Base-by-base conservation (phyloP, 257 asterid genomes). In the Fraxinus cuspidata region DNA sequence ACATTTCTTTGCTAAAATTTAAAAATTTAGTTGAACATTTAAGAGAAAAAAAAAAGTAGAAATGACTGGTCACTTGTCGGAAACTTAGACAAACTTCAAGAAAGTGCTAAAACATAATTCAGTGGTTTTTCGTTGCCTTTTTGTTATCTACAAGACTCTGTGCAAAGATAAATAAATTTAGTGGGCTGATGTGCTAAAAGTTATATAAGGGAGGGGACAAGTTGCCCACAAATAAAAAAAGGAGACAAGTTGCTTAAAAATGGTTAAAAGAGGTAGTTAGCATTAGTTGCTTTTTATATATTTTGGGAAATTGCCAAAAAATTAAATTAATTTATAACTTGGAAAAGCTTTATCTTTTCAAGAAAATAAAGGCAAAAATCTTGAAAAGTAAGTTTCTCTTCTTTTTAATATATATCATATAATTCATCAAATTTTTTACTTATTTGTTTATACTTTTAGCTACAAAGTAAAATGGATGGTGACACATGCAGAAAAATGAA, bases 391-490 rank as follows among this genome's bases (percentile, higher is more conserved):
- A 19, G 63, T 73, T 44, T 0, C 18, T 18, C 2, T 79, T 19
- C 18, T 40, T 70, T 70, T 53, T n/a, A 1, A 16, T 35, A 35
- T 73, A 40, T 19, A 70, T 71, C 40, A n/a, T 12, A 38, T 4
- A 42, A 34, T 13, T 40, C 18, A 44, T 44, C 25, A n/a, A 1
- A 25, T 68, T 51, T 85, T 77, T 71, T 34, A 74, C 44, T 60
- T 65, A 47, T 79, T 38, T 38, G 13, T 38, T 74, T 47, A n/a
- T 40, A 76, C 51, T 81, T 82, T 84, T 75, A 67, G 72, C 77
- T 44, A 40, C 74, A 84, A 83, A 58, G 79, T 42, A 81, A 81
- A 40, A 77, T 28, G 79, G 84, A 87, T 49, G 32, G 72, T 73
- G 81, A 73, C 80, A 44, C 71, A 42, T 18, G 49, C n/a, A 69